Base-by-base conservation (phyloP, 1,284 basidiomycete species). In the Ceratorhiza oryzae-sativae region DNA sequence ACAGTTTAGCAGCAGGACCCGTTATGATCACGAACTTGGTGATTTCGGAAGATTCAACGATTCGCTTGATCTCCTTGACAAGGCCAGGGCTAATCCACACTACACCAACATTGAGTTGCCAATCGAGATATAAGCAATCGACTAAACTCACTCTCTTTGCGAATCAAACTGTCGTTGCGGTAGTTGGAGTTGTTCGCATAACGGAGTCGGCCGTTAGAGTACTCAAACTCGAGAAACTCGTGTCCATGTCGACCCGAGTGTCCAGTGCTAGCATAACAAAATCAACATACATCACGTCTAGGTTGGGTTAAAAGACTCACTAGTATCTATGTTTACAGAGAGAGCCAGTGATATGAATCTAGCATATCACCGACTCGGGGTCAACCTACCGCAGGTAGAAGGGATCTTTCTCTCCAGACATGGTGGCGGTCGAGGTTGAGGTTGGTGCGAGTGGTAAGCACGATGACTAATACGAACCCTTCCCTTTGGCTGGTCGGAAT, bases 101-200 rank as follows among this genome's bases (percentile, higher is more conserved):
- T 98, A 79, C 49, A n/a, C 71, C 45, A 61, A 58, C 45, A 75
- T 41, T 70, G 12, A 72, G 58, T 62, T 12, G 32, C 9, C n/a
- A 36, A 25, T n/a, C 2, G 61, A 42, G 53, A 15, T 70, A 45
- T 63, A 61, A 45, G 45, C 34, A 36, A 25, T 46, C 67, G 68
- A 41, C 51, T 61, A 27, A 13, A 25, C 94, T 78, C 77, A 97
- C 96, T 97, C 82, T 99, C 97, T 92, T 98, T 98, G 73, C 96
- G 87, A 80, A 99, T 98, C 71, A 99, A 83, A 79, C 91, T 93
- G 82, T 99, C 97, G 78, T 98, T 98, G 58, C 97, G 86, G 83
- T 99, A 99, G 82, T 99, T 99, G 23, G 95, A 98, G 86, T 99
- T 99, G 86, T 99, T 98, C 74, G 97, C 97, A 80, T 99, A 99